Evolutionary conservation across 805 yeast genomes (phyloP), one percentile per base, ranked within the genome.

Genomic region (Metschnikowia dekortorum): DNA sequence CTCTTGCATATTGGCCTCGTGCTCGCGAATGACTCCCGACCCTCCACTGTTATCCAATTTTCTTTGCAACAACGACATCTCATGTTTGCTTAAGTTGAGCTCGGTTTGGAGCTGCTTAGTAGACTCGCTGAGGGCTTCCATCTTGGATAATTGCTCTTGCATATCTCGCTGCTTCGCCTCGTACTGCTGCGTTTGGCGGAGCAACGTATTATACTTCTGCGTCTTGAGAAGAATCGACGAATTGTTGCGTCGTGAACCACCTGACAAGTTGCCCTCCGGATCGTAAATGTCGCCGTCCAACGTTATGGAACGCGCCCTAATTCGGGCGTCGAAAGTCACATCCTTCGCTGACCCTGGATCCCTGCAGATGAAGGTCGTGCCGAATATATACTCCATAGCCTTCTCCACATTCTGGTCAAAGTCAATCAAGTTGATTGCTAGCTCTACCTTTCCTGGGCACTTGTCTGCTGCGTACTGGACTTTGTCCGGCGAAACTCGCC

Each of bases 251-350:
- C 92, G 77, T 18, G 95, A 84, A n/a, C 98, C 98, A 44, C 99
- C 99, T 1, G 97, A 87, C 29, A 94, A 73, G 7, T 96, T 88
- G 13, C 99, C 99, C 57, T 86, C 89, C 0, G 99, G 99, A 63
- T 94, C 99, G 68, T 91, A 94, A 9, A 85, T 79, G 65, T 94
- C 99, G 46, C 99, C 99, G 48, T 90, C 91, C 33, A 87, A 65
- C 0, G 99, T 94, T 13, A 95, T 89, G 31, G 95, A 84, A 60
- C 90, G 83, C 0, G 91, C 76, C 54, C 89, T 77, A 13, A 92
- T 83, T 48, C 81, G 78, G 0, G 92, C 94, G 64, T 91, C 83
- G 64, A 90, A 89, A 0, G 97, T 89, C n/a, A 94, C 86, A 44
- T 76, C 74, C 58, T 91, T 86, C 0, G 99, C 98, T 0, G 96